These are phyloP conservation scores for Aphanomyces euteiches DNA, from an alignment of 352 stramenopile species.

Conservation along the genomic window DNA sequence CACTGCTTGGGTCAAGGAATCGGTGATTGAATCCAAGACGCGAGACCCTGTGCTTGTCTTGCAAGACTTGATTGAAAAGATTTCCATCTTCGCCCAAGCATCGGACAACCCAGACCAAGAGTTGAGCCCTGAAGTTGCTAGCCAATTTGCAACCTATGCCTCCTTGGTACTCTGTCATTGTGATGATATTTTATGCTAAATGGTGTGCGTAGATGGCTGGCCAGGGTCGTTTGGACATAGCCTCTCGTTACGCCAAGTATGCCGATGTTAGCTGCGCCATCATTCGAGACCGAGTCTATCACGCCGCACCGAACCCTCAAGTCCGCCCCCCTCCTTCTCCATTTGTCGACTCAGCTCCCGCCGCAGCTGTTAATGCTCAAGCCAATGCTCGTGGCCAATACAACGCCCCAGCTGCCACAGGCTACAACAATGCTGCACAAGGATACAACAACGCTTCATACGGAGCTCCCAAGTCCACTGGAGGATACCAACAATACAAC, in stretches of 20 bases:
- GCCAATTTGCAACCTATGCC: slow-evolving; percentile 91
- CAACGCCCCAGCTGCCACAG: slow-evolving; percentile 32
- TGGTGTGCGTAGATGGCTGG: slow-evolving; percentile 73
- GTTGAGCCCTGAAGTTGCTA: slow-evolving; percentile 83
- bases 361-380: slow-evolving; percentile 28
- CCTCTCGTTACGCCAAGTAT: slow-evolving; percentile 90
- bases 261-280: slow-evolving; percentile 70
- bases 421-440: slow-evolving; percentile 29
- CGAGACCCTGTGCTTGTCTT: slow-evolving; percentile 77
- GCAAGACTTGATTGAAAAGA: slow-evolving; percentile 96
- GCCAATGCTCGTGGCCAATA: slow-evolving; percentile 45
- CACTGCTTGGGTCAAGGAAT: slow-evolving; percentile 87
- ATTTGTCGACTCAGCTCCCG: slow-evolving; percentile 50
- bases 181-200: slow-evolving; percentile 10
- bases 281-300: slow-evolving; percentile 83
- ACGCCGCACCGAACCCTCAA: slow-evolving; percentile 66
- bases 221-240: slow-evolving; percentile 89
- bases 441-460: slow-evolving; percentile 32
- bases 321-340: slow-evolving; percentile 81
- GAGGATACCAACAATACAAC: slow-evolving; percentile 1
- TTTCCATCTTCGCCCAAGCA: slow-evolving; percentile 91
- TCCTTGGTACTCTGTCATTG: slow-evolving; percentile 47
- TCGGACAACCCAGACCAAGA: slow-evolving; percentile 79
- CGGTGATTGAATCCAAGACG: slow-evolving; percentile 66
- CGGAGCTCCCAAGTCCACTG: not conserved